Base-by-base conservation (phyloP, 768 basidiomycete genomes). In the Russula sp. region DNA sequence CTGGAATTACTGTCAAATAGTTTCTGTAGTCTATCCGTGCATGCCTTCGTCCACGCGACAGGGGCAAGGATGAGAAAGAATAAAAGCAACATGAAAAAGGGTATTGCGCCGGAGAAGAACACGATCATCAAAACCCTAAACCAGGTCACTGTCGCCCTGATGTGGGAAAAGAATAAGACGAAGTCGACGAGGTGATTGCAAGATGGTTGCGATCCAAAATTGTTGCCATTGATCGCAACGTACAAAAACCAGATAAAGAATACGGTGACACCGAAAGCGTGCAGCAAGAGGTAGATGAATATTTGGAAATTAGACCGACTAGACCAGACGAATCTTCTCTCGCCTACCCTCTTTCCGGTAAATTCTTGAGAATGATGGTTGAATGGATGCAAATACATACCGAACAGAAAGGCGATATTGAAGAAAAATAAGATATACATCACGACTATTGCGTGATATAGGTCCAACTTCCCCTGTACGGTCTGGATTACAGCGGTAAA, bases 151-250 rank as follows among this genome's bases (percentile, higher is more conserved):
- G 50, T 58, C 11, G 57, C 57, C 6, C 8, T 30, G 22, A 63
- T 13, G 40, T 34, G 11, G 20, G 3, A 5, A 53, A 44, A 51
- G 9, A 63, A 24, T 6, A 58, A 3, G 13, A 63, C 57, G 18
- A 46, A 63, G 52, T 58, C 53, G 22, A 63, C 62, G 18, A 52
- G 38, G 32, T 58, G 50, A 28, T 63, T 58, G 57, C 63, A 64
- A 0, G 48, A 46, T 24, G 53, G 36, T 46, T 55, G 58, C n/a
- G 63, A 49, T 5, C 63, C 63, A 28, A 64, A 64, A 4, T 32
- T 11, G 3, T 16, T n/a, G 16, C 32, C 36, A 16, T 64, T 26
- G 28, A 49, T 36, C 63, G 36, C 55, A 6, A 60, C 63, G 8
- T 13, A 60, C n/a, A 56, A 11, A 14, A 44, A 26, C 63, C 63